Conservation (phyloP, 331 rosid species). For the Malus hybrid region DNA sequence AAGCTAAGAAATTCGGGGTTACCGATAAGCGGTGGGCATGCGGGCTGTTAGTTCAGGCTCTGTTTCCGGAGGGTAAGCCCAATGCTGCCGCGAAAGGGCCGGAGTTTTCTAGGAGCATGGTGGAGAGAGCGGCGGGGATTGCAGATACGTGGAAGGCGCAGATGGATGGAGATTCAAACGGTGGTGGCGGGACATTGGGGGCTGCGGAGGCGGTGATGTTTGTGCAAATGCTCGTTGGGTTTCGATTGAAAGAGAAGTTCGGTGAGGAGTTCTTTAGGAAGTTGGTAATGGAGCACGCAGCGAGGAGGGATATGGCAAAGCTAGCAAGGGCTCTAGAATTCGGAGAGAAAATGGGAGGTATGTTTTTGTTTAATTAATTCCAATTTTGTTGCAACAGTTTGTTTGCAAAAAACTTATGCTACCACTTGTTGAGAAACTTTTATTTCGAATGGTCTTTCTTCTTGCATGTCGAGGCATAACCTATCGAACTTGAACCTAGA, state of each 20-base stretch:
- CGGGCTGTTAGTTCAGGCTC: conserved; percentile 60
- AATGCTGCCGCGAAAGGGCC: conserved; percentile 8
- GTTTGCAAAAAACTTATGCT: background rate
- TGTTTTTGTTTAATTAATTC: background rate
- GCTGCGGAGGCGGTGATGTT: conserved; percentile 80
- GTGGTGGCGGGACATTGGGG: conserved; percentile 28
- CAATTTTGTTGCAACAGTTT: background rate
- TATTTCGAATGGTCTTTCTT: background rate
- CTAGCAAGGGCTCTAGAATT: conserved; percentile 48
- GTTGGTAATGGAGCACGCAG: conserved; percentile 45
- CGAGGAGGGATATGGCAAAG: conserved; percentile 80
- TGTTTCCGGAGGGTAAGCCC: conserved; percentile 30
- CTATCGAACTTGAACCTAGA: background rate
- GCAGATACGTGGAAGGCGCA: conserved; percentile 58
- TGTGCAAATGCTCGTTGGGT: conserved; percentile 65
- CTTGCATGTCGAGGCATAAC: background rate
- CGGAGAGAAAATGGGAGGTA: conserved; percentile 57
- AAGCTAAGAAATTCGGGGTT: conserved; percentile 44
- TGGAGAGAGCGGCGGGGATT: conserved; percentile 41
- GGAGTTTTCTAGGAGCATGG: conserved; percentile 33
- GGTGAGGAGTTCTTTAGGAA: conserved; percentile 48
- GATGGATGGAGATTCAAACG: conserved; percentile 29
- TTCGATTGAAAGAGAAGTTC: conserved; percentile 32
- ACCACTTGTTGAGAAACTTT: background rate
- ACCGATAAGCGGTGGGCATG: conserved; percentile 83